Percentiles rank a stretch among this genome's conserved stretches.
Conservation (phyloP, 2,329 filamentous ascomycete genomes). For the Sphaceloma murrayae region DNA sequence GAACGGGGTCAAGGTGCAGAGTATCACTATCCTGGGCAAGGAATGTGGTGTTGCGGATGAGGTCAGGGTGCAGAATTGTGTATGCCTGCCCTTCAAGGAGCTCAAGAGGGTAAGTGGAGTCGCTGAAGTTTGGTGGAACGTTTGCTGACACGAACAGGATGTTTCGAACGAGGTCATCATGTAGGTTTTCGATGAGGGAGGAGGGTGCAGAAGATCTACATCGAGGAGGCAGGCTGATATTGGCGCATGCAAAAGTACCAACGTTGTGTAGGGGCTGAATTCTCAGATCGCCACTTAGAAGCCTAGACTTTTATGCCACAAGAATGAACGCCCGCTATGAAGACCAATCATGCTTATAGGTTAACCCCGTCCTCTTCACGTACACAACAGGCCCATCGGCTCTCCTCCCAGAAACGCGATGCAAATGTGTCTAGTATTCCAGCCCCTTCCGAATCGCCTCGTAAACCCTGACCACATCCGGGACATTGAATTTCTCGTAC, state of each 20-base stretch:
- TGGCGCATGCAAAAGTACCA: conserved; percentile 7
- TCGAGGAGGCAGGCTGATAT: background rate
- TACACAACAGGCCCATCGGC: too few relatives aligned
- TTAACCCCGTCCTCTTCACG: background rate
- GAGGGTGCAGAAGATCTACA: background rate
- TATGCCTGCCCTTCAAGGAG: conserved; percentile 96
- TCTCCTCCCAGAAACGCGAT: too few relatives aligned
- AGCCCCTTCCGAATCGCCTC: conserved; percentile 40
- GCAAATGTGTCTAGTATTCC: conserved; percentile 31
- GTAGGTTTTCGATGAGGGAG: conserved; percentile 42
- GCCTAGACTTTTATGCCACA: conserved; percentile 6
- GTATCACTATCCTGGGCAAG: conserved; percentile 93
- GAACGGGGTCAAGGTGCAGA: conserved; percentile 97
- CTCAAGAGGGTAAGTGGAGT: conserved; percentile 71
- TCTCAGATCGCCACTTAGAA: conserved; percentile 9
- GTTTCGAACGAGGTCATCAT: conserved; percentile 84
- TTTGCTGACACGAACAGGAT: conserved; percentile 45
- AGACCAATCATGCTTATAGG: conserved; percentile 6
- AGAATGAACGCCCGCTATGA: conserved; percentile 16
- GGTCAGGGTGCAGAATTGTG: conserved; percentile 92
- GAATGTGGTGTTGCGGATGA: conserved; percentile 92
- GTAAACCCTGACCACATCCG: conserved; percentile 66
- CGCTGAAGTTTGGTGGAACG: background rate
- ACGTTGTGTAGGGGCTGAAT: background rate
- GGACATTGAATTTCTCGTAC: conserved; percentile 63